Base-by-base conservation (phyloP, 2,329 filamentous ascomycete genomes). In the Aspergillus costaricaensis region DNA sequence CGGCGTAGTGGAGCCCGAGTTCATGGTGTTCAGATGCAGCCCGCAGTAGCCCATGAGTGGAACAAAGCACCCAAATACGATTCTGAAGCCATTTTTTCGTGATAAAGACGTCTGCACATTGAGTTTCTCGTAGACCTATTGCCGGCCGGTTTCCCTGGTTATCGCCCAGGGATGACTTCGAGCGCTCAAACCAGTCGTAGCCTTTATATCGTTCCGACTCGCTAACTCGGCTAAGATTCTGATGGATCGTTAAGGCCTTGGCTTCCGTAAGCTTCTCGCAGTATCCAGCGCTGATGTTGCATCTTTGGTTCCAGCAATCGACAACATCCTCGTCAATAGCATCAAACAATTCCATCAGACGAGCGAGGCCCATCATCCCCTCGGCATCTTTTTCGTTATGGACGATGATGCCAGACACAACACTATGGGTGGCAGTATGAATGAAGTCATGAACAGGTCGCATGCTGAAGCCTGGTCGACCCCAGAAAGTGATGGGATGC, bases 181-280 rank as follows among this genome's bases (percentile, higher is more conserved):
- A 71, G 55, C 47, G 70, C 44, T 77, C 74, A 57, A 77, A 78
- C 60, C 71, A 76, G 52, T 78, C 74, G 47, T 77, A 75, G 7
- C 73, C 75, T 25, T 68, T 69, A 36, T 75, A 73, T 55, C 74
- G 69, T 64, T 71, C 75, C 23, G 67, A 71, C 67, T 74, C 71
- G 61, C 64, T 74, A 58, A 72, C 71, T 38, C 57, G 69, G 52
- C 51, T 68, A 53, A 70, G 72, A 61, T 70, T 80, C 57, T 70
- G 74, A 67, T 68, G 72, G 59, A 70, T 79, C 49, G 66, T 70
- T 66, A 70, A 62, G 57, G 70, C 76, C 80, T 96, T 66, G 88
- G 85, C 5, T 72, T 91, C 62, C 83, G 90, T 53, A 83, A 90
- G 75, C 82, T 92, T 67, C 71, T 91, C 58, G 80, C 89, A 54